Evolutionary conservation across 108 stramenopile genomes (phyloP).

Genomic region (Nitzschia inconspicua): DNA sequence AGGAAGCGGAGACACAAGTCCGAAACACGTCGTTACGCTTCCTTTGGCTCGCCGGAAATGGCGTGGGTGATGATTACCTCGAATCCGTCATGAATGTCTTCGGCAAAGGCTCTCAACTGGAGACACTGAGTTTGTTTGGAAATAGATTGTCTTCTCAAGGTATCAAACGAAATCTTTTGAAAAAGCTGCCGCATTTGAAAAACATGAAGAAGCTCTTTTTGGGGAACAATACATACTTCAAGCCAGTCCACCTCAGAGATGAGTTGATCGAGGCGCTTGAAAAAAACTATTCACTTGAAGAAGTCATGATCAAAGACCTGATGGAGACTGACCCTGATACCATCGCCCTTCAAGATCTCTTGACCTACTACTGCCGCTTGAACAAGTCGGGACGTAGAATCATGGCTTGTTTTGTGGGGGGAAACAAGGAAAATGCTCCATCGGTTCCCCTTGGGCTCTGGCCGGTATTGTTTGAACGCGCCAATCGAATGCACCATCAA

Average conservation of each 20-base stretch:
- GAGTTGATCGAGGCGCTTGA: conserved; percentile 5
- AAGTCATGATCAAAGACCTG: background rate
- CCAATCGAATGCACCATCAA: conserved; percentile 10
- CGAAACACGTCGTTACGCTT: conserved; percentile 16
- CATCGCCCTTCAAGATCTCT: background rate
- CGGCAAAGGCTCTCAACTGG: conserved; percentile 10
- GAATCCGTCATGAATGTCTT: conserved; percentile 18
- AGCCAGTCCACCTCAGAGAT: background rate
- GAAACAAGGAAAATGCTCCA: background rate
- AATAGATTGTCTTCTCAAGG: conserved; percentile 24
- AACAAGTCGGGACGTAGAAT: conserved; percentile 23
- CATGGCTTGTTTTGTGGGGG: conserved; percentile 1
- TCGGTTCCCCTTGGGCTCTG: conserved; percentile 18
- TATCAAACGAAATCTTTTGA: conserved; percentile 1
- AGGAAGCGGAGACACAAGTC: background rate
- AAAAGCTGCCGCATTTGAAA: conserved; percentile 9
- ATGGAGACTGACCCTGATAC: too few relatives aligned
- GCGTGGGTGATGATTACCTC: conserved; percentile 19
- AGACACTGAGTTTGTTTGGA: conserved; percentile 28
- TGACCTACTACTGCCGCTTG: conserved; percentile 7
- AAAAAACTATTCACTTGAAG: conserved; percentile 4
- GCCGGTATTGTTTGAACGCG: conserved; percentile 22
- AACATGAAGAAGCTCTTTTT: conserved; percentile 13
- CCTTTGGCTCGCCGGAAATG: conserved; percentile 24
- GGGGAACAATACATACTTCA: conserved; percentile 8